phyloP scores from a whole-genome alignment of 768 basidiomycete genomes.

The Hydnomerulius pinastri region DNA sequence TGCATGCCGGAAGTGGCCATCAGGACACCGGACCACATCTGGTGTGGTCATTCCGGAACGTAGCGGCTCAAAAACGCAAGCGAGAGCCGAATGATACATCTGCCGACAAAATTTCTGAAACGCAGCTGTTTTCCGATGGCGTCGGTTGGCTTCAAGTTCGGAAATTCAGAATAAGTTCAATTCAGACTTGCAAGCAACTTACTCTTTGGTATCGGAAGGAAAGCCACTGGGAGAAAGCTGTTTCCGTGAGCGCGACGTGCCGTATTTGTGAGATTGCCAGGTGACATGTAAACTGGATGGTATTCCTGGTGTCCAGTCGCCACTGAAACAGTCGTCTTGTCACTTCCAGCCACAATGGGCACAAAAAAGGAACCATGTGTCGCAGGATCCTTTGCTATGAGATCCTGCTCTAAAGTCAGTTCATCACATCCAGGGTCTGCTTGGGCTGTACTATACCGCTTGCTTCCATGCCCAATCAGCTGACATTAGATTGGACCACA shows the following conservation, averaged over 20 bases:
- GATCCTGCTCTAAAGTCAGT: slow-evolving; percentile 20
- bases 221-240: slow-evolving; percentile 22
- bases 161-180: background rate
- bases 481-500: slow-evolving; percentile 38
- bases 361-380: slow-evolving; percentile 35
- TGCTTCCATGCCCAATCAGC: slow-evolving; percentile 37
- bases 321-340: slow-evolving; percentile 46
- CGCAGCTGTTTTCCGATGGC: slow-evolving; percentile 9
- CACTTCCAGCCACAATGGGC: slow-evolving; percentile 36
- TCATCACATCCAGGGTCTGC: background rate
- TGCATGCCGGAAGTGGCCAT: slow-evolving; percentile 31
- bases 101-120: slow-evolving; percentile 25
- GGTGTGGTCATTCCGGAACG: slow-evolving; percentile 29
- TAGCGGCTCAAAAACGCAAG: slow-evolving; percentile 25
- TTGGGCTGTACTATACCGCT: slow-evolving; percentile 27
- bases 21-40: slow-evolving; percentile 25
- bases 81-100: slow-evolving; percentile 31
- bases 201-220: slow-evolving; percentile 35
- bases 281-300: slow-evolving; percentile 36
- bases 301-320: slow-evolving; percentile 42
- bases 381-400: slow-evolving; percentile 18
- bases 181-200: background rate
- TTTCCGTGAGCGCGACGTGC: slow-evolving; percentile 24
- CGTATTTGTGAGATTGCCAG: slow-evolving; percentile 24
- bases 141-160: background rate